phyloP scores from a whole-genome alignment of 768 basidiomycete species.

The Chiua virens region DNA sequence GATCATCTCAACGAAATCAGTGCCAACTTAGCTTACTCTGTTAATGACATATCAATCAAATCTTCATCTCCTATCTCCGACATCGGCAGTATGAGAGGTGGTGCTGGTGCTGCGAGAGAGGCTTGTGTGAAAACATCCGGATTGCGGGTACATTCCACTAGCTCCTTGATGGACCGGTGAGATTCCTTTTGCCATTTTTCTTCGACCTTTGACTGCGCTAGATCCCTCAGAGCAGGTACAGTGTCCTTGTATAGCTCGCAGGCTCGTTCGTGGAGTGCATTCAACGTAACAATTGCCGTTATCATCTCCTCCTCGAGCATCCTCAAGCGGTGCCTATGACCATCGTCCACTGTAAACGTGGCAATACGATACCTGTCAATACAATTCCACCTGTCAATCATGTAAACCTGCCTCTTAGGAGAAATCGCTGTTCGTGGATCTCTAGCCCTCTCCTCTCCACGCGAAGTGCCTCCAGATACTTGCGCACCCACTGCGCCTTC shows the following conservation, averaged over 20 bases:
- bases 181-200: background rate
- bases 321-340: conserved; percentile 31
- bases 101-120: background rate
- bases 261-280: conserved; percentile 19
- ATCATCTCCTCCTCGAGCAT: conserved; percentile 31
- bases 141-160: background rate
- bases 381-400: background rate
- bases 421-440: conserved; percentile 34
- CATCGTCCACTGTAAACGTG: conserved; percentile 25
- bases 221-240: background rate
- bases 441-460: conserved; percentile 31
- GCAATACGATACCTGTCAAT: background rate
- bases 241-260: conserved; percentile 16
- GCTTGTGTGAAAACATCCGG: background rate
- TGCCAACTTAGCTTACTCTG: conserved; percentile 7
- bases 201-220: background rate
- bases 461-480: conserved; percentile 34
- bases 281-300: conserved; percentile 17
- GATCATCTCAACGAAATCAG: background rate
- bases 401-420: conserved; percentile 28
- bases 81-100: background rate
- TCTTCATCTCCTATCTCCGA: conserved; percentile 13
- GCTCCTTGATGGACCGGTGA: background rate
- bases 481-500: conserved; percentile 21
- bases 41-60: conserved; percentile 12